Evolutionary conservation across 352 stramenopile genomes (phyloP), one percentile per base, ranked within the genome.

Genomic region (Albugo candida): DNA sequence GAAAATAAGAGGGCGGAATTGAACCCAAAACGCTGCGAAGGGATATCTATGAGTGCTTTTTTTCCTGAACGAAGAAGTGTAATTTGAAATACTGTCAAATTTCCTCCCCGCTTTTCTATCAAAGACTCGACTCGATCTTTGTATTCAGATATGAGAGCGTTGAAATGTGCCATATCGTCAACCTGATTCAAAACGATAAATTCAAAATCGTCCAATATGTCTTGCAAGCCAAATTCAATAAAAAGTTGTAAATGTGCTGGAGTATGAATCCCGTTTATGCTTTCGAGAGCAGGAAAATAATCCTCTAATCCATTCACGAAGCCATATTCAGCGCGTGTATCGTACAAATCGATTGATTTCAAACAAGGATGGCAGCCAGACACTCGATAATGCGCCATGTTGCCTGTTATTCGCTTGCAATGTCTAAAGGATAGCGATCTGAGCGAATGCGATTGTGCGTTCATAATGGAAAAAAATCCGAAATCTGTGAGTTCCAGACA

Each of bases 401-500:
- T 54, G 17, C 74, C 77, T 2, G 63, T 78, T 41, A 91, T 61
- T 31, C 70, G 56, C 53, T 87, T 87, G 69, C 77, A 87, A 54
- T 82, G 66, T 14, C 70, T 72, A 52, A 84, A 66, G 5, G 74
- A 85, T 24, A 91, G 59, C 12, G 57, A 64, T 6, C 56, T 47
- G 10, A 91, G 60, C 31, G 64, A 63, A 46, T 83, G 61, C 5
- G 77, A 91, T 41, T 84, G 77, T 13, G 77, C 77, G 39, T 91
- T 91, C 37, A 91, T 69, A 34, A 91, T 64, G 10, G 74, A 78
- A 18, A 86, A 61, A 17, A 91, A 41, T 0, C 70, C 74, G 49
- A 87, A 81, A 53, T 91, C 77, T 11, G 77, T 82, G 18, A 91
- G 54, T 41, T 74, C 66, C n/a, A 77, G 55, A 54, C 77, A 91